These are phyloP conservation scores for Phytophthora foliorum DNA, from an alignment of 352 stramenopile genomes.

Conservation along the genomic window DNA sequence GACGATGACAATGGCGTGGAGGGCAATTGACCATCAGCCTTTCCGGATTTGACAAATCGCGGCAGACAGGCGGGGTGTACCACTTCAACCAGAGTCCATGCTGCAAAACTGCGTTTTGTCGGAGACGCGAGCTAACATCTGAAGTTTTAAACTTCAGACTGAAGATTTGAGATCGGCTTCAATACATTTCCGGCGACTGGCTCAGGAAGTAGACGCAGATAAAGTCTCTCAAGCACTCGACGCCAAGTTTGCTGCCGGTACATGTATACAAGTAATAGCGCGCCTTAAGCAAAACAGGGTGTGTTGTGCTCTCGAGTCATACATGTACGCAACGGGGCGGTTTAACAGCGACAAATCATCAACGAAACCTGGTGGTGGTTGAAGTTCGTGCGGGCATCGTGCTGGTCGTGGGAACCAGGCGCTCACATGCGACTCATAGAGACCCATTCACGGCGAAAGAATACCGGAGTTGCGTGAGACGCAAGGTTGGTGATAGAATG, in stretches of 20 bases:
- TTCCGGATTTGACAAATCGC: slow-evolving; percentile 31
- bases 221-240: neutral
- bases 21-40: slow-evolving; percentile 23
- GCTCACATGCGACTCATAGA: slow-evolving; percentile 3
- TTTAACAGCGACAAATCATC: slow-evolving; percentile 38
- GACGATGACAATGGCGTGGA: slow-evolving; percentile 15
- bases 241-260: neutral
- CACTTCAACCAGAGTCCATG: slow-evolving; percentile 24
- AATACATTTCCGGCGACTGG: slow-evolving; percentile 6
- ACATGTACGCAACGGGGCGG: slow-evolving; percentile 7
- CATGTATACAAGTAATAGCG: too few relatives aligned
- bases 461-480: neutral
- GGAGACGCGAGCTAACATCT: neutral
- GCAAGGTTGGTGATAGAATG: slow-evolving; percentile 15
- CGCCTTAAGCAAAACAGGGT: neutral
- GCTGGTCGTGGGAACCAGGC: slow-evolving; percentile 22
- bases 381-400: slow-evolving; percentile 28
- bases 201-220: slow-evolving; percentile 1
- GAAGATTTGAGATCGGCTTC: slow-evolving; percentile 40
- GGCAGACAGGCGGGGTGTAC: slow-evolving; percentile 7
- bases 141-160: slow-evolving; percentile 28
- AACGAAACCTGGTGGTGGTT: slow-evolving; percentile 30
- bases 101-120: neutral
- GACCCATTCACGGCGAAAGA: neutral
- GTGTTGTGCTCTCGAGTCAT: neutral